Percentiles rank a stretch among this genome's conserved stretches.
Conservation (phyloP, 2,329 filamentous ascomycete genomes). For the Trichoderma sp. region DNA sequence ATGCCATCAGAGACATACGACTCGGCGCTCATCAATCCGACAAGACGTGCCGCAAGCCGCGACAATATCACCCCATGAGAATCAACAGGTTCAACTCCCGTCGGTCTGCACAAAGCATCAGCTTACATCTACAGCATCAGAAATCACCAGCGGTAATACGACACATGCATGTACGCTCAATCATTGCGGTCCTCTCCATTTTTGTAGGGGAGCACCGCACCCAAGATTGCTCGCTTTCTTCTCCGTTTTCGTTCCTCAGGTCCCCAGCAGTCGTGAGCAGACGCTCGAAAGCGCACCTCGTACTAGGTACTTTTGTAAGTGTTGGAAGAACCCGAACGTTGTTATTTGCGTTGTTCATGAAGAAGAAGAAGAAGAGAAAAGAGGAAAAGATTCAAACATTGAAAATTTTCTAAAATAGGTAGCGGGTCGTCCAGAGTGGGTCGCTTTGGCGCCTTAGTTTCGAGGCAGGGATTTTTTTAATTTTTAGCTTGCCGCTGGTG, state of each 20-base stretch:
- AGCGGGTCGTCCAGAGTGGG: conserved; percentile 16
- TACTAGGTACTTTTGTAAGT: conserved; percentile 37
- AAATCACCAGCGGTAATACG: background rate
- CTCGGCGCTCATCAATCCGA: background rate
- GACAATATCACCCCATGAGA: background rate
- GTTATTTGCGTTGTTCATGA: conserved; percentile 50
- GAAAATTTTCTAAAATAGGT: conserved; percentile 25
- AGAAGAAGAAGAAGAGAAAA: conserved; percentile 33
- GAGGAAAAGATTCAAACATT: conserved; percentile 20
- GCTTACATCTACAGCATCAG: background rate
- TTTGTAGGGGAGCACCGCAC: conserved; percentile 56
- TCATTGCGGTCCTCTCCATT: conserved; percentile 61
- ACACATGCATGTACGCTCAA: conserved; percentile 53
- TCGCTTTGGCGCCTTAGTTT: background rate
- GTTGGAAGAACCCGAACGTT: conserved; percentile 45
- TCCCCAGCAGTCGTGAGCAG: conserved; percentile 50
- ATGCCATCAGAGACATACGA: background rate
- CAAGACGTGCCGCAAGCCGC: background rate
- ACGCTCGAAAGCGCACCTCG: conserved; percentile 47
- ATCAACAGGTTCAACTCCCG: background rate
- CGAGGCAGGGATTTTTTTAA: background rate
- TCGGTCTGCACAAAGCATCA: background rate
- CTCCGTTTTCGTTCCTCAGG: conserved; percentile 52
- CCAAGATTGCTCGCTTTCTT: conserved; percentile 59
- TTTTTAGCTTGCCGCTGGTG: background rate